phyloP scores from a whole-genome alignment of 768 basidiomycete species.

The Cystofilobasidium capitatum region DNA sequence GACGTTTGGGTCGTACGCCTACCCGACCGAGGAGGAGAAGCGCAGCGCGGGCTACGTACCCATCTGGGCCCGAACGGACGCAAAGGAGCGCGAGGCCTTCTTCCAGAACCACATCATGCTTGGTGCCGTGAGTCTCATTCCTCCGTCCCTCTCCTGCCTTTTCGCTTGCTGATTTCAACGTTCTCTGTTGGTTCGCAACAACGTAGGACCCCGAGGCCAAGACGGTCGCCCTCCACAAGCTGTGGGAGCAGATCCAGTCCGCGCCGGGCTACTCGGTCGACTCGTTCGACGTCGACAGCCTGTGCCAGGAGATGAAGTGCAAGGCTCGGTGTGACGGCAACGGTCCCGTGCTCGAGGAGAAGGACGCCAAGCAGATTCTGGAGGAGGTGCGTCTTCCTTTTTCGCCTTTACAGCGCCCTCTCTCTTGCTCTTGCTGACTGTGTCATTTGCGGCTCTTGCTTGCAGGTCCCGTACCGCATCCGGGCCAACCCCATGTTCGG shows the following conservation, averaged over 20 bases:
- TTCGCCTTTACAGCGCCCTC: not conserved
- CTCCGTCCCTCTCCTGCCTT: not conserved
- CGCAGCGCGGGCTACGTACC: not conserved
- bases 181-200: not conserved
- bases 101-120: slow-evolving; percentile 13
- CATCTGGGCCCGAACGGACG: slow-evolving; percentile 1
- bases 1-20: not conserved
- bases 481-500: slow-evolving; percentile 1
- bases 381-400: not conserved
- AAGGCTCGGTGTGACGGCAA: slow-evolving; percentile 73
- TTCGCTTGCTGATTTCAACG: not conserved
- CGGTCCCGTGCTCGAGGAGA: slow-evolving; percentile 15
- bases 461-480: slow-evolving; percentile 2
- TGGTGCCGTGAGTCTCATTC: not conserved
- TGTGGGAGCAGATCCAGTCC: slow-evolving; percentile 66
- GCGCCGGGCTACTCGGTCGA: slow-evolving; percentile 68
- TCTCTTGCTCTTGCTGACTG: not conserved
- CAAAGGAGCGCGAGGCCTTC: not conserved
- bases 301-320: slow-evolving; percentile 66
- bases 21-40: not conserved
- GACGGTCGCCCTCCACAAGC: slow-evolving; percentile 67
- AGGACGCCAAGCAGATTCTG: slow-evolving; percentile 6
- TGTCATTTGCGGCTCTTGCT: not conserved
- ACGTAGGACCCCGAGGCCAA: slow-evolving; percentile 47
- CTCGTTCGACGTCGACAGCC: slow-evolving; percentile 67